Conservation (phyloP, 2,329 filamentous ascomycete species). For the Stemphylium lycopersici region DNA sequence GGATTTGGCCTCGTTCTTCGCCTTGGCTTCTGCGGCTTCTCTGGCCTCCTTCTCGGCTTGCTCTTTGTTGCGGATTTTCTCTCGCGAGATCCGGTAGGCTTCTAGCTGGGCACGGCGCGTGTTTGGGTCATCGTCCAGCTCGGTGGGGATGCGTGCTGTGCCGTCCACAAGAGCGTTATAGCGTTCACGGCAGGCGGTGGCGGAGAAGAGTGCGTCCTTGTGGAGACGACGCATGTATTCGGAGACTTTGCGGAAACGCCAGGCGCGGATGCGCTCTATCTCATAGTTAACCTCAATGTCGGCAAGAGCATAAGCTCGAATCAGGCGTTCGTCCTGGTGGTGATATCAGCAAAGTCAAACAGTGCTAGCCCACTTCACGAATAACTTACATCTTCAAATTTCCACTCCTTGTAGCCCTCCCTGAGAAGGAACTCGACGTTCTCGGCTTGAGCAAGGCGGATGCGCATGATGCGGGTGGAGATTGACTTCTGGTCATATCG, state of each 20-base stretch:
- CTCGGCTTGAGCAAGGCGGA: slow-evolving; percentile 51
- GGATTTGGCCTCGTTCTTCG: slow-evolving; percentile 25
- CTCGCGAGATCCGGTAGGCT: slow-evolving; percentile 23
- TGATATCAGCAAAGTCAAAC: slow-evolving; percentile 2
- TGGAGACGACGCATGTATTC: slow-evolving; percentile 51
- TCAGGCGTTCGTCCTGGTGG: slow-evolving; percentile 54
- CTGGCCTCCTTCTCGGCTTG: slow-evolving; percentile 23
- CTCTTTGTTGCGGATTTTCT: slow-evolving; percentile 29
- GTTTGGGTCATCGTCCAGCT: slow-evolving; percentile 50
- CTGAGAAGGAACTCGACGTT: slow-evolving; percentile 55
- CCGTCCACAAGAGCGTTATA: slow-evolving; percentile 50
- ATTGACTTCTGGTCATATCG: slow-evolving; percentile 56
- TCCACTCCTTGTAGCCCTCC: slow-evolving; percentile 58
- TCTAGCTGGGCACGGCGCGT: slow-evolving; percentile 44
- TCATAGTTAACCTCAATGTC: slow-evolving; percentile 52
- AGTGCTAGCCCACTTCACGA: not conserved
- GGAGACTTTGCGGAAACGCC: slow-evolving; percentile 54
- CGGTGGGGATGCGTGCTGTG: slow-evolving; percentile 54
- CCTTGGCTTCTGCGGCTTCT: slow-evolving; percentile 16
- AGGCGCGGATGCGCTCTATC: slow-evolving; percentile 49
- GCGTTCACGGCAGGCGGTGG: slow-evolving; percentile 54
- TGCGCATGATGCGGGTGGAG: slow-evolving; percentile 54
- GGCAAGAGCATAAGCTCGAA: slow-evolving; percentile 49
- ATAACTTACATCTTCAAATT: slow-evolving; percentile 53
- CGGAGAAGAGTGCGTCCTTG: slow-evolving; percentile 52